Evolutionary conservation across 805 yeast species (phyloP).

Genomic region (Peterozyma xylosa): DNA sequence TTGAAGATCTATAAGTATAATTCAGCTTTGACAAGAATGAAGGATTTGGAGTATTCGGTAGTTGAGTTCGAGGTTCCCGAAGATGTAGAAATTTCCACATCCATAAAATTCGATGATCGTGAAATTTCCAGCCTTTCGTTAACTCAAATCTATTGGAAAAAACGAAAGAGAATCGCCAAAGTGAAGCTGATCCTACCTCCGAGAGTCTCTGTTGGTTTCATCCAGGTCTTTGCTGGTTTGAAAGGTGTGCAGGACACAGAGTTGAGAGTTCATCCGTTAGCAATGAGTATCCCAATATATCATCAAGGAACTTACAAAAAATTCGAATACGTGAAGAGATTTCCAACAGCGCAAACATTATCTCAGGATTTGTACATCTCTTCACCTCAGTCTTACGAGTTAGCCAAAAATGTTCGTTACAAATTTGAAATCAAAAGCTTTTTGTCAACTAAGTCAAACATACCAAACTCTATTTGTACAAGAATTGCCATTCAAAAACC

Average conservation of each 20-base stretch:
- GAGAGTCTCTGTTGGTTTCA: slow-evolving; percentile 57
- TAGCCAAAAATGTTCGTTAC: slow-evolving; percentile 52
- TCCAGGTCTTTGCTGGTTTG: slow-evolving; percentile 67
- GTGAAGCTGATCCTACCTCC: slow-evolving; percentile 79
- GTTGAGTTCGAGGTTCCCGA: slow-evolving; percentile 65
- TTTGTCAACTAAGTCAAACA: slow-evolving; percentile 31
- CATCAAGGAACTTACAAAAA: slow-evolving; percentile 62
- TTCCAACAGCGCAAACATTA: slow-evolving; percentile 63
- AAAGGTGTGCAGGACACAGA: slow-evolving; percentile 47
- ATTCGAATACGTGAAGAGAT: slow-evolving; percentile 62
- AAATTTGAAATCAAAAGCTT: slow-evolving; percentile 58
- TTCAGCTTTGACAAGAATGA: slow-evolving; percentile 65
- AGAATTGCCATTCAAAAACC: slow-evolving; percentile 78
- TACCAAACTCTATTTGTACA: slow-evolving; percentile 27
- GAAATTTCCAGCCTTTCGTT: slow-evolving; percentile 35
- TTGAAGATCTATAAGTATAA: slow-evolving; percentile 62
- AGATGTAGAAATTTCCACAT: slow-evolving; percentile 60
- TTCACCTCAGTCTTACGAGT: slow-evolving; percentile 72
- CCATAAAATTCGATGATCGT: slow-evolving; percentile 41
- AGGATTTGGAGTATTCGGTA: slow-evolving; percentile 75
- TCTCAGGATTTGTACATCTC: slow-evolving; percentile 72
- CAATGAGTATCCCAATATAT: slow-evolving; percentile 66
- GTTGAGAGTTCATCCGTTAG: slow-evolving; percentile 41
- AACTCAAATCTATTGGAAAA: slow-evolving; percentile 73
- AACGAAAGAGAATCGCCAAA: slow-evolving; percentile 57